These are phyloP conservation scores for Calonectria crousiana DNA, from an alignment of 2,329 filamentous ascomycete species.

Conservation along the genomic window DNA sequence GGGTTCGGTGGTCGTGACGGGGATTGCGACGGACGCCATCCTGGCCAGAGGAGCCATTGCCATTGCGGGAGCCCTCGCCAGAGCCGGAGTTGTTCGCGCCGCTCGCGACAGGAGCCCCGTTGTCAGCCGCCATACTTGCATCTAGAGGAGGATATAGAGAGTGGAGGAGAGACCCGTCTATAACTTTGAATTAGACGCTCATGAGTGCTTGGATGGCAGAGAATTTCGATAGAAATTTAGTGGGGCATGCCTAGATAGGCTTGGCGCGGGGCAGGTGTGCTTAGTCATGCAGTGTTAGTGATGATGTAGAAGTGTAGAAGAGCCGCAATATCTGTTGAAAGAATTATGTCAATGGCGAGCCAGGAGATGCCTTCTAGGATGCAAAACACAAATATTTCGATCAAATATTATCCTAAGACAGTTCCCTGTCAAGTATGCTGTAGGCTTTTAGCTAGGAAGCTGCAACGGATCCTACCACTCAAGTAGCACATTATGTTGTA, in stretches of 20 bases:
- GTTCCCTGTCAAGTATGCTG: not conserved
- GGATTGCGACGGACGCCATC: constrained; percentile 44
- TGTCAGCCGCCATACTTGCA: constrained; percentile 50
- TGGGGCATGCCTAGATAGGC: constrained; percentile 15
- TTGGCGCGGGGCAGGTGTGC: constrained; percentile 22
- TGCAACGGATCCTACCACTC: not conserved
- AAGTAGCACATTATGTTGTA: not conserved
- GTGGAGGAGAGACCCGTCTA: constrained; percentile 3
- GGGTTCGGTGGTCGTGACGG: constrained; percentile 45
- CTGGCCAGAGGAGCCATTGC: constrained; percentile 35
- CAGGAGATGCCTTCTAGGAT: not conserved
- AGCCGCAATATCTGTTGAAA: not conserved
- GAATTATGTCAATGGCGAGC: not conserved
- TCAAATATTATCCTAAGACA: not conserved
- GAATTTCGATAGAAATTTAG: constrained; percentile 31
- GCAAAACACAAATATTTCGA: not conserved
- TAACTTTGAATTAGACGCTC: constrained; percentile 3
- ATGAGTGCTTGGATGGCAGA: constrained; percentile 27
- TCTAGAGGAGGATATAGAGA: constrained; percentile 30
- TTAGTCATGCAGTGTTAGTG: not conserved
- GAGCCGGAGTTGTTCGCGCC: constrained; percentile 34
- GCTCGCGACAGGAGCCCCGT: constrained; percentile 46
- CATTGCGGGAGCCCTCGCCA: constrained; percentile 31
- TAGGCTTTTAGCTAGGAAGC: not conserved
- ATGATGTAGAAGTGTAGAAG: not conserved